These are phyloP conservation scores for Claviceps humidiphila DNA, from an alignment of 2,329 filamentous ascomycete genomes.

Conservation along the genomic window DNA sequence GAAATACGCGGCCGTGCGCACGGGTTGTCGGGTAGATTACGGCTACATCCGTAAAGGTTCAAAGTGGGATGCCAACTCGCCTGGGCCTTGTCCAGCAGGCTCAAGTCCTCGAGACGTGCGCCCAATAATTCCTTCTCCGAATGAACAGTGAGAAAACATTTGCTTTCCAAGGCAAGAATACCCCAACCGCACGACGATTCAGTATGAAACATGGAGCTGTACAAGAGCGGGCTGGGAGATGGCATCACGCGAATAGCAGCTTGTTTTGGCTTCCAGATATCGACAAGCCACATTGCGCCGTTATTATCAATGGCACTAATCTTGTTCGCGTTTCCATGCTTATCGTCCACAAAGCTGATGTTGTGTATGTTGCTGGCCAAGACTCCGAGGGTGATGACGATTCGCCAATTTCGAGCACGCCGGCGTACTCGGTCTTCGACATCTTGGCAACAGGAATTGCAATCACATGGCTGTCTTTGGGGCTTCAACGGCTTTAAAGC, in stretches of 20 bases:
- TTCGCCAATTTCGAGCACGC: conserved; percentile 35
- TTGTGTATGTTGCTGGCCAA: conserved; percentile 37
- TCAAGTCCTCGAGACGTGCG: conserved; percentile 9
- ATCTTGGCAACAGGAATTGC: conserved; percentile 3
- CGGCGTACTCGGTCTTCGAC: conserved; percentile 22
- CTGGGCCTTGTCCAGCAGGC: conserved; percentile 8
- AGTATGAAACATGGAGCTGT: conserved; percentile 18
- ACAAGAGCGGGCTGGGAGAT: conserved; percentile 7
- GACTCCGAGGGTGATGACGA: conserved; percentile 30
- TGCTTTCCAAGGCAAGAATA: conserved; percentile 30
- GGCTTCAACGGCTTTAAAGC: conserved; percentile 17
- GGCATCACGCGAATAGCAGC: conserved; percentile 15
- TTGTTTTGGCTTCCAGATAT: conserved; percentile 33
- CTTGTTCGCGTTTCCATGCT: conserved; percentile 33
- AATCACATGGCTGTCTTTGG: conserved; percentile 3
- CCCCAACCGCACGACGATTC: conserved; percentile 31
- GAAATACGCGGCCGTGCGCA: conserved; percentile 5
- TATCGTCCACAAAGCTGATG: conserved; percentile 35
- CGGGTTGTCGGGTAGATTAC: conserved; percentile 19
- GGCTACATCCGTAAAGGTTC: conserved; percentile 14
- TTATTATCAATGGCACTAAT: conserved; percentile 38
- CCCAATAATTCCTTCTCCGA: conserved; percentile 22
- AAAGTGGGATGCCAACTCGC: conserved; percentile 9
- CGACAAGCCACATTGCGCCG: conserved; percentile 34
- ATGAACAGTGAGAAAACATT: conserved; percentile 26